Evolutionary conservation across 768 basidiomycete species (phyloP).

Genomic region (Collybiopsis confluens): DNA sequence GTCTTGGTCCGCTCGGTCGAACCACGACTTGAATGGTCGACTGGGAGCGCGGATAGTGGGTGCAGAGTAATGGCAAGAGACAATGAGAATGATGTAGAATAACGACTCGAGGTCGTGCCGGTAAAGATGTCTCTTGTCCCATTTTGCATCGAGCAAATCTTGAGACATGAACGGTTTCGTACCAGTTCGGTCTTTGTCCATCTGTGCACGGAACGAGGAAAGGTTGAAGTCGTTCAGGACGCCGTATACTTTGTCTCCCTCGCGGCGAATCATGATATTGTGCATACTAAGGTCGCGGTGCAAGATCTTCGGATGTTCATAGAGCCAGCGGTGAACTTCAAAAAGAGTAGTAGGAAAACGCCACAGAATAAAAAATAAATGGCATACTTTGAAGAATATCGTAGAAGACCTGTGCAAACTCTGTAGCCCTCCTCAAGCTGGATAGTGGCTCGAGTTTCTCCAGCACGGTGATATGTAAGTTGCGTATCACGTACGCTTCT

Average conservation of each 20-base stretch:
- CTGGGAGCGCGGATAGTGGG: too few relatives aligned
- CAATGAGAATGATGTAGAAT: too few relatives aligned
- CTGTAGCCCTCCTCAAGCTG: too few relatives aligned
- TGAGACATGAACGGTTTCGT: conserved; percentile 3
- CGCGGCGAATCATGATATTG: conserved; percentile 12
- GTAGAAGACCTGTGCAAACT: not conserved
- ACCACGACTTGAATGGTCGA: too few relatives aligned
- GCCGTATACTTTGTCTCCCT: conserved; percentile 8
- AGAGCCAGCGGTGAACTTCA: conserved; percentile 2
- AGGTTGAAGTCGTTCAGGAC: conserved; percentile 6
- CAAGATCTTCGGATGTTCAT: conserved; percentile 5
- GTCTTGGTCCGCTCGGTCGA: too few relatives aligned
- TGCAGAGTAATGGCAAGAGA: too few relatives aligned
- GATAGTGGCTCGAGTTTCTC: too few relatives aligned
- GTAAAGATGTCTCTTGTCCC: not conserved
- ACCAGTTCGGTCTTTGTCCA: conserved; percentile 1
- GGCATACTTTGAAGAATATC: not conserved
- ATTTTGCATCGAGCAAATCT: conserved; percentile 3
- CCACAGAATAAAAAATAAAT: too few relatives aligned
- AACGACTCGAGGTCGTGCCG: too few relatives aligned
- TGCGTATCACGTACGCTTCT: too few relatives aligned
- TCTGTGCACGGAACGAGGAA: not conserved
- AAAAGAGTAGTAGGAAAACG: not conserved
- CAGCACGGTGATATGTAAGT: too few relatives aligned
- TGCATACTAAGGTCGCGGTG: conserved; percentile 11